These are phyloP conservation scores for Myriosclerotinia curreyana DNA, from an alignment of 2,329 filamentous ascomycete genomes.

Conservation along the genomic window DNA sequence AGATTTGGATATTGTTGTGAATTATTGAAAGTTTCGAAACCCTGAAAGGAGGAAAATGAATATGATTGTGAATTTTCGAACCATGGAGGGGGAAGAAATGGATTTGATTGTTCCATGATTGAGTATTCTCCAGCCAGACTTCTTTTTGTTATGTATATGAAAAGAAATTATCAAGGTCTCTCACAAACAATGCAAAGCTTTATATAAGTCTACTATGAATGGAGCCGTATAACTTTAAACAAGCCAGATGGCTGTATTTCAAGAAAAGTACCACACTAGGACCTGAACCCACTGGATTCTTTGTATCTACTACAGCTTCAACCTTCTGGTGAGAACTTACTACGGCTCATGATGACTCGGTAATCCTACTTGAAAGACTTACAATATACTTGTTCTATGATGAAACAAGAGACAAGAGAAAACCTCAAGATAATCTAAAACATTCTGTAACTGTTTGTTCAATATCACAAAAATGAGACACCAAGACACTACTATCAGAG, in stretches of 20 bases:
- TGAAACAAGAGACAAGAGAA: neutral
- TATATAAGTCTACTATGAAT: neutral
- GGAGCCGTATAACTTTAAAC: neutral
- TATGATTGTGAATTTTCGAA: too few species aligned
- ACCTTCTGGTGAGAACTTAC: neutral
- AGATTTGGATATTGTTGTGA: too few species aligned
- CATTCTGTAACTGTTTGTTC: neutral
- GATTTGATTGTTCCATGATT: neutral
- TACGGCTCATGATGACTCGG: neutral
- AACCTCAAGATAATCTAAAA: neutral
- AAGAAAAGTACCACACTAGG: neutral
- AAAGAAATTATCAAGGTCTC: neutral
- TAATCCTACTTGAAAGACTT: neutral
- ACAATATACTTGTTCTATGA: neutral
- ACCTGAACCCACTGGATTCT: rapidly evolving
- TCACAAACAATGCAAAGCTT: neutral
- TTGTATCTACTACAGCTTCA: neutral
- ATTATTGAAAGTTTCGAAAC: too few species aligned
- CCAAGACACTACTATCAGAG: neutral
- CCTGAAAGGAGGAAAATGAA: too few species aligned
- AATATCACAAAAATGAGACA: neutral
- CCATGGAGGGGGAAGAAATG: too few species aligned
- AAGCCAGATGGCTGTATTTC: neutral
- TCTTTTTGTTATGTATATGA: neutral
- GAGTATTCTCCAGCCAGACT: neutral